Base-by-base conservation (phyloP, 1,284 basidiomycete genomes). In the Ganoderma sp. region DNA sequence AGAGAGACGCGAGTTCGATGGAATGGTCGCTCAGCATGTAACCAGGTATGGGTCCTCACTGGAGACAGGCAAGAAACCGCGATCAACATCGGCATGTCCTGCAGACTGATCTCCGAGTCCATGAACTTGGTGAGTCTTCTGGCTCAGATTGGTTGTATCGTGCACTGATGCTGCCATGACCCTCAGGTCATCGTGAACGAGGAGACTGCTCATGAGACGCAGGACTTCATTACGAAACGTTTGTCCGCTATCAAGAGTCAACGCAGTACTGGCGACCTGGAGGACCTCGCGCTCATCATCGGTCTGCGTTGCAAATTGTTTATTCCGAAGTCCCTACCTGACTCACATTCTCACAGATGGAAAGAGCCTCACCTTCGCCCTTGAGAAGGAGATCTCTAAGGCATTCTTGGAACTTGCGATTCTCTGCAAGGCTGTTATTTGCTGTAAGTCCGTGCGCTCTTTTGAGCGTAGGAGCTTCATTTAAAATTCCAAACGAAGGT, bases 41-140 rank as follows among this genome's bases (percentile, higher is more conserved):
- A 42, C 28, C 48, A 92, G 90, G 92, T 99, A 45, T 99, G 98
- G 98, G 96, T 99, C 12, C 82, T 99, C 61, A 99, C 98, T 1
- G 98, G 98, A 2, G 98, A 99, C 80, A 85, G 97, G 70, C 97
- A 99, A 82, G 98, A 99, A 81, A 99, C 98, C 2, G 98, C 98
- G 15, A 99, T 99, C 82, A 99, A 99, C 77, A 99, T 99, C 72
- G 98, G 98, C 62, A 90, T 99, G 85, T 97, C 95, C 1, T 99
- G 97, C 83, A 89, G 96, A 69, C 81, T 99, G 72, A 99, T 99
- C 69, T 96, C 96, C 2, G 98, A 99, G 81, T 96, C 95, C 17
- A 99, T 99, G 98, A 99, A 98, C 78, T 75, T 99, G 82, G 96
- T 96, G 17, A 9, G 62, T 54, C 10, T 14, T 22, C 41, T 15